A percentile compares a stretch with the other conserved stretches of the same genome.
Conservation (phyloP, 331 rosid genomes). For the Malus hybrid region DNA sequence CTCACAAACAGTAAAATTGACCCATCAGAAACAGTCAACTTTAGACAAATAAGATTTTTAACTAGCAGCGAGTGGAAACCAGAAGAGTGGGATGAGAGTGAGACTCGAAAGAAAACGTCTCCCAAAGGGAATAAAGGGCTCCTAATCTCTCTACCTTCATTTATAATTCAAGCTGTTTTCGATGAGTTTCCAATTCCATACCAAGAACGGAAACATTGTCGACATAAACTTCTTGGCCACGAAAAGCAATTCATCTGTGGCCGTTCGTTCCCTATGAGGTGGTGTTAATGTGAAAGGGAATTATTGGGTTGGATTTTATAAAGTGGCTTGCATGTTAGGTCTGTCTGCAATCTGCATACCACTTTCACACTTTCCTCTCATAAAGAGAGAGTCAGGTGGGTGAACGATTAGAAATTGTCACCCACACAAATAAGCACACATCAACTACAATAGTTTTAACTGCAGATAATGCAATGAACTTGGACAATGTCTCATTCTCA, state of each 20-base stretch:
- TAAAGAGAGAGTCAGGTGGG: no score
- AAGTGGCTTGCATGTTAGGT: no score
- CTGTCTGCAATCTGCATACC: no score
- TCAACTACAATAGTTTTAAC: no score
- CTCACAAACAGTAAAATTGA: neutral
- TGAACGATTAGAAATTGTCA: no score
- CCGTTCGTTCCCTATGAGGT: conserved; percentile 23
- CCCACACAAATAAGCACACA: no score
- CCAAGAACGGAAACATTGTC: conserved; percentile 5
- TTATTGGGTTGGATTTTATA: neutral
- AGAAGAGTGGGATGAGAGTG: neutral
- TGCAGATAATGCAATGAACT: no score
- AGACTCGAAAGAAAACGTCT: neutral
- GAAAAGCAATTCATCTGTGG: conserved; percentile 7
- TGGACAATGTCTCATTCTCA: no score
- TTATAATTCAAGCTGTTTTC: no score
- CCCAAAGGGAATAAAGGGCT: neutral
- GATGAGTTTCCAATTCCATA: neutral
- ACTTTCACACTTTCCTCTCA: no score
- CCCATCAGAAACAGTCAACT: neutral
- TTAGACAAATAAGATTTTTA: neutral
- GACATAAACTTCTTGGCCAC: neutral
- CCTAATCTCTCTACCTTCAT: no score
- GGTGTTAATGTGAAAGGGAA: conserved; percentile 16
- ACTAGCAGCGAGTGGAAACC: neutral